Conservation (phyloP, 345 rosid species). For the Leavenworthia alabamica region DNA sequence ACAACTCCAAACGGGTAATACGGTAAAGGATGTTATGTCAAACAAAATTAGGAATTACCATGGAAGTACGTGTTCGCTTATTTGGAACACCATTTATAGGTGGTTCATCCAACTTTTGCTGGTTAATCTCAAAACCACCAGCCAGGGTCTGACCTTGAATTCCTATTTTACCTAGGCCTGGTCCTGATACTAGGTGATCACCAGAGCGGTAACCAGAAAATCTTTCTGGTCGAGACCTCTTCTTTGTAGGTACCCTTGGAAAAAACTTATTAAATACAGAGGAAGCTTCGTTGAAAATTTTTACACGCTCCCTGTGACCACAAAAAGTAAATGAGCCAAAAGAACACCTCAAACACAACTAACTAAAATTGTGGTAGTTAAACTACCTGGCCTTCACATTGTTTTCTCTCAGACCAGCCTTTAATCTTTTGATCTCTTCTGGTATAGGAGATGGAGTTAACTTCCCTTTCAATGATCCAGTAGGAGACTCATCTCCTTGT, state of each 20-base stretch:
- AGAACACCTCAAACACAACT: constrained; percentile 8
- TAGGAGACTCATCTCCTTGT: constrained; percentile 63
- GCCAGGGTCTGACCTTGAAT: constrained; percentile 49
- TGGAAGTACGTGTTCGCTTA: constrained; percentile 88
- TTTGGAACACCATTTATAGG: constrained; percentile 58
- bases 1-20: neutral
- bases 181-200: constrained; percentile 52
- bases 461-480: constrained; percentile 55
- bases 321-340: constrained; percentile 31
- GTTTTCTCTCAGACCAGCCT: constrained; percentile 54
- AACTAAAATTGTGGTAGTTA: constrained; percentile 13
- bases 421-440: constrained; percentile 74
- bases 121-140: constrained; percentile 65
- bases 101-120: constrained; percentile 66
- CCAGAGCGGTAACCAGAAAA: constrained; percentile 58
- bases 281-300: constrained; percentile 72
- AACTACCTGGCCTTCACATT: constrained; percentile 75
- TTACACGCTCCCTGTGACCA: constrained; percentile 64
- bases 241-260: constrained; percentile 63
- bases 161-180: constrained; percentile 64
- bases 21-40: neutral
- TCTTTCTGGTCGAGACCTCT: constrained; percentile 74
- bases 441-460: constrained; percentile 39
- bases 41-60: constrained; percentile 39
- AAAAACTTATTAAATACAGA: constrained; percentile 70